Base-by-base conservation (phyloP, 192 early-diverging fungal genomes). In the Podila clonocystis region DNA sequence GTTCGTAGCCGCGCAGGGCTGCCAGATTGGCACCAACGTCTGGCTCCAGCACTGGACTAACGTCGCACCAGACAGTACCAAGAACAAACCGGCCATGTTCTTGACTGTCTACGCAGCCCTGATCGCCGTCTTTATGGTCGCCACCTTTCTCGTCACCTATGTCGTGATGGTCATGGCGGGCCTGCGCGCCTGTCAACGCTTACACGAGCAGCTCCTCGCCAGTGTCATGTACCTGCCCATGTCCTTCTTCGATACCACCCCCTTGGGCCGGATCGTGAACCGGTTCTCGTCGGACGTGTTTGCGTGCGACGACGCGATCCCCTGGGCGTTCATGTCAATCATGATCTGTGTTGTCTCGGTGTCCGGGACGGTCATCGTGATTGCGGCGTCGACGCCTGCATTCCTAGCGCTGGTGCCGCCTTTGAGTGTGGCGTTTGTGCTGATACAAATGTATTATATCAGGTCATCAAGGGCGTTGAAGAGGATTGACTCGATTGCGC, bases 401-500 rank as follows among this genome's bases (percentile, higher is more conserved):
- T 67, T 67, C 52, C 26, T 67, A 22, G 28, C 65, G 2, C 15
- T 67, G 9, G 33, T 67, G 3, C 65, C 65, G 24, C 65, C 65
- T 2, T 22, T 67, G 58, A 12, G 48, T 28, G 66, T 67, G 0
- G 9, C 87, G 19, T 94, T 92, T 70, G 69, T 84, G 11, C 57
- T 84, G 34, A 72, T 94, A 31, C 88, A 87, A 29, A 38, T 75
- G 0, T 86, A 87, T 59, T 96, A 94, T 72, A 73, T 94, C 34
- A 82, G 82, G 20, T 82, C 90, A 1, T 91, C 92, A 7, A 87
- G 95, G 41, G 95, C 96, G 76, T 82, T 96, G 62, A 95, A 96
- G 83, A 89, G 95, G 15, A 80, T 97, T 12, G 91, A 96, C 74
- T 91, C 92, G 0, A 83, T 91, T 13, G 83, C 90, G 2, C 87